Evolutionary conservation across 2,329 filamentous ascomycete genomes (phyloP).

Genomic region (Aspergillus fumigatiaffinis): DNA sequence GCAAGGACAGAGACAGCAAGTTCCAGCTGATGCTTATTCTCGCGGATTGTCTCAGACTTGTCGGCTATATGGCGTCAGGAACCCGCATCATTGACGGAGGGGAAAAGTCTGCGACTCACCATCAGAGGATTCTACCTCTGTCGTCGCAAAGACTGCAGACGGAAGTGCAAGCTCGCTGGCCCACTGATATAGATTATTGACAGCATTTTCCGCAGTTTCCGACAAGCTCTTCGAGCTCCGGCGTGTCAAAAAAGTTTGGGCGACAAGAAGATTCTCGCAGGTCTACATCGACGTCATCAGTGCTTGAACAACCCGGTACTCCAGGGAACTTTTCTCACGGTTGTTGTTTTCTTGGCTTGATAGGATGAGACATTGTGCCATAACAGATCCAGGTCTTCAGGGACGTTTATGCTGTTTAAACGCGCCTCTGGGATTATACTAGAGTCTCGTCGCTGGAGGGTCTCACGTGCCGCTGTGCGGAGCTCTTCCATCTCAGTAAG

Average conservation of each 20-base stretch:
- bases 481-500: slow-evolving; percentile 23
- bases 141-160: slow-evolving; percentile 27
- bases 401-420: slow-evolving; percentile 5
- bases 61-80: slow-evolving; percentile 11
- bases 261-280: slow-evolving; percentile 30
- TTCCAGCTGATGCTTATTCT: slow-evolving; percentile 22
- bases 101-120: slow-evolving; percentile 6
- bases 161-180: slow-evolving; percentile 28
- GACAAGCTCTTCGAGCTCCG: slow-evolving; percentile 15
- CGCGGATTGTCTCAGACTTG: slow-evolving; percentile 18
- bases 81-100: background rate
- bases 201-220: slow-evolving; percentile 19
- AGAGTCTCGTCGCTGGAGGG: slow-evolving; percentile 13
- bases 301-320: background rate
- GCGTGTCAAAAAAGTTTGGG: slow-evolving; percentile 19
- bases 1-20: slow-evolving; percentile 29
- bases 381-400: slow-evolving; percentile 19
- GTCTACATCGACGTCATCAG: slow-evolving; percentile 17
- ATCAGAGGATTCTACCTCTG: slow-evolving; percentile 21
- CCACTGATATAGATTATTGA: slow-evolving; percentile 31
- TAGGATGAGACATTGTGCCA: slow-evolving; percentile 29
- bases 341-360: slow-evolving; percentile 13
- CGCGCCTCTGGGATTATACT: slow-evolving; percentile 5
- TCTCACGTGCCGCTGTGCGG: slow-evolving; percentile 23
- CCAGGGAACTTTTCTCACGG: slow-evolving; percentile 16